Conservation (phyloP, 1,139 yeast species). For the Yamadazyma dendronema region DNA sequence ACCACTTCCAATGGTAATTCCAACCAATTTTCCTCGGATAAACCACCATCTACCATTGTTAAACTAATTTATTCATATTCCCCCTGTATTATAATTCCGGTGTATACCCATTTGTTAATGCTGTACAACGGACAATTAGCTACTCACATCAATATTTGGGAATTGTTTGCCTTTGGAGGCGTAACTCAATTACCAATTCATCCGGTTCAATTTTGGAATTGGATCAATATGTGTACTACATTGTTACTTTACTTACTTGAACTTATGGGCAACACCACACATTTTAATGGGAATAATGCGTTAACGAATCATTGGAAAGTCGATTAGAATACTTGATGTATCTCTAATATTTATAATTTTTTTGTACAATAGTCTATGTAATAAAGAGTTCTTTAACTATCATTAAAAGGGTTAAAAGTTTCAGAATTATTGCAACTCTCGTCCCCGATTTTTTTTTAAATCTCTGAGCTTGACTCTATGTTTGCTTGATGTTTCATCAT, state of each 20-base stretch:
- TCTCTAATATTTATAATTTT: not conserved
- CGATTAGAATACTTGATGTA: conserved; percentile 21
- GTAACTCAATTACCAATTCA: conserved; percentile 47
- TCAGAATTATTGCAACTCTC: conserved; percentile 45
- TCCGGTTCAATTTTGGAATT: conserved; percentile 94
- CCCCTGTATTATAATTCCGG: conserved; percentile 91
- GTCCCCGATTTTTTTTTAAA: conserved; percentile 37
- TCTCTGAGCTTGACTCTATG: conserved; percentile 96
- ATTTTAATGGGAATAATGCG: conserved; percentile 28
- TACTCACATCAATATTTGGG: conserved; percentile 59
- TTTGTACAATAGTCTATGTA: conserved; percentile 1
- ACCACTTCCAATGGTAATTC: conserved; percentile 1
- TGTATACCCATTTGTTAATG: conserved; percentile 88
- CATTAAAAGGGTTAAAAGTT: conserved; percentile 17
- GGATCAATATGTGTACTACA: conserved; percentile 86
- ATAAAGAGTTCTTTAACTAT: conserved; percentile 1
- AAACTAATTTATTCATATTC: conserved; percentile 79
- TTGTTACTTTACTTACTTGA: conserved; percentile 78
- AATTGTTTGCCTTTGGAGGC: conserved; percentile 34
- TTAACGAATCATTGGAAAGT: conserved; percentile 45
- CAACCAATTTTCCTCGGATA: conserved; percentile 11
- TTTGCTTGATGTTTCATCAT: conserved; percentile 81
- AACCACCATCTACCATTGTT: conserved; percentile 47
- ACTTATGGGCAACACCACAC: conserved; percentile 45
- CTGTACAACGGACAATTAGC: conserved; percentile 81